phyloP scores from a whole-genome alignment of 108 stramenopile species.

The Fragilaria radians region DNA sequence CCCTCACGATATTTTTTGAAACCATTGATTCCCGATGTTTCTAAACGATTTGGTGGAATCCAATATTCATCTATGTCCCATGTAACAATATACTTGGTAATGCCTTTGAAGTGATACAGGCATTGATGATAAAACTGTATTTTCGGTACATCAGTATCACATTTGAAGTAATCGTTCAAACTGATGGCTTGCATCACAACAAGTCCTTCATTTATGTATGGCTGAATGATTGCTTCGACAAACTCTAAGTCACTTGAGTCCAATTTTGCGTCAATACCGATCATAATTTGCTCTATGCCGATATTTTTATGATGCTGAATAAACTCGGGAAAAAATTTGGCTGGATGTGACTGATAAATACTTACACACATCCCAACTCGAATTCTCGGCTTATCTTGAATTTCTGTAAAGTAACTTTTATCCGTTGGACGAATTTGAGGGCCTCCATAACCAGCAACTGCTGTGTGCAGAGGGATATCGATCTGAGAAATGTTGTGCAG shows the following conservation, averaged over 20 bases:
- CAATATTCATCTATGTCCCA: conserved; percentile 35
- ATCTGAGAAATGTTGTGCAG: background rate
- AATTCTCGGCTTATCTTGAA: background rate
- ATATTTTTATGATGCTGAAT: conserved; percentile 17
- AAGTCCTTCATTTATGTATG: conserved; percentile 2
- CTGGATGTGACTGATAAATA: background rate
- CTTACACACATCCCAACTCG: conserved; percentile 16
- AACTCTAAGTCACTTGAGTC: background rate
- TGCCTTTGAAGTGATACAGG: conserved; percentile 27
- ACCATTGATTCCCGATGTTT: no score
- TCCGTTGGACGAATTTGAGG: background rate
- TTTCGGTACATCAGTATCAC: conserved; percentile 8
- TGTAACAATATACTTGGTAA: conserved; percentile 14
- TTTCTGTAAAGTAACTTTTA: background rate
- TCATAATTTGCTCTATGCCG: conserved; percentile 12
- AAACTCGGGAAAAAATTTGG: conserved; percentile 14
- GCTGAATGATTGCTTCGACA: background rate
- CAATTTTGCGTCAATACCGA: conserved; percentile 3
- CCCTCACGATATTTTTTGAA: no score
- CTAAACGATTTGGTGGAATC: no score
- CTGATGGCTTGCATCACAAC: background rate
- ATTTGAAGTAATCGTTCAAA: background rate
- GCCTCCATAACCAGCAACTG: conserved; percentile 12
- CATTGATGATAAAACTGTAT: conserved; percentile 25
- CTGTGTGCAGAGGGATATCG: conserved; percentile 11